Conservation (phyloP, 768 basidiomycete genomes). For the Suillus fuscotomentosus region DNA sequence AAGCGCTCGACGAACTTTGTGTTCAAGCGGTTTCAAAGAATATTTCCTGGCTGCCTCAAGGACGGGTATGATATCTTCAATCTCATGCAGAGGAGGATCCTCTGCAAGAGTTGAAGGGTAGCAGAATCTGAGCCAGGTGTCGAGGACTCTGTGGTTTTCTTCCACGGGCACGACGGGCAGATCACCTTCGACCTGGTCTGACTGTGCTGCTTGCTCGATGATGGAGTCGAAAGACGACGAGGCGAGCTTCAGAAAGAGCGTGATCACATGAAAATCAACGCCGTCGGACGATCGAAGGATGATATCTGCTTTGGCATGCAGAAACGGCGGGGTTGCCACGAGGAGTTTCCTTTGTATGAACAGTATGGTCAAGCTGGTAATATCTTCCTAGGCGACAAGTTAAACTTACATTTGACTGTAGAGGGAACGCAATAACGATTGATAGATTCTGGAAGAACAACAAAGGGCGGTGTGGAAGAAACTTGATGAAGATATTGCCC, state of each 20-base stretch:
- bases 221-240: conserved; percentile 35
- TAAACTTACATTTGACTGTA: background rate
- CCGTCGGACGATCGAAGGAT: conserved; percentile 36
- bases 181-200: conserved; percentile 8
- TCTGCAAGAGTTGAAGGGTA: conserved; percentile 11
- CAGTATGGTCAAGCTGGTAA: background rate
- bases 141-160: conserved; percentile 11
- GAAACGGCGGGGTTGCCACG: conserved; percentile 24
- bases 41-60: conserved; percentile 6
- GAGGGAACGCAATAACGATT: background rate
- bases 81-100: conserved; percentile 6
- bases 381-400: background rate
- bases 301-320: conserved; percentile 33
- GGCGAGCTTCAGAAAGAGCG: conserved; percentile 32
- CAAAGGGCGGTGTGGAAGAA: background rate
- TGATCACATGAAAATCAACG: conserved; percentile 35
- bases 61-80: conserved; percentile 4
- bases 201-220: conserved; percentile 21
- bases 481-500: background rate
- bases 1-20: conserved; percentile 16
- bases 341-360: background rate
- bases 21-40: conserved; percentile 5
- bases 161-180: conserved; percentile 9
- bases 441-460: background rate
- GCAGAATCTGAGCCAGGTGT: conserved; percentile 13